Conservation (phyloP, 176 grass and related monocot species). For the Carex pumila region DNA sequence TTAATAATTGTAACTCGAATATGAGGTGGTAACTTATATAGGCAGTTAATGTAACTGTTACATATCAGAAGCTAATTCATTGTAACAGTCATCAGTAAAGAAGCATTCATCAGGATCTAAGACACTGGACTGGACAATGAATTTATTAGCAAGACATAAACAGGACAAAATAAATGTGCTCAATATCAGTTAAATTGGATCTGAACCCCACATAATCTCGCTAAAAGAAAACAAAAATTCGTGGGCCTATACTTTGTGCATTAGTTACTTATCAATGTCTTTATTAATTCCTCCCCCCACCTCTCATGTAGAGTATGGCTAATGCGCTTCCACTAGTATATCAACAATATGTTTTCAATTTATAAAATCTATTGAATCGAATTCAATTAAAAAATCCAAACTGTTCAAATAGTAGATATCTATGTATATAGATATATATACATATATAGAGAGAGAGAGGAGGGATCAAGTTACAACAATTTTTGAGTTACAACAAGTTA, state of each 20-base stretch:
- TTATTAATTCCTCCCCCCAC: neutral
- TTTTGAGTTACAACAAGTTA: too few species aligned
- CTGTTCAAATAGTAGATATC: too few species aligned
- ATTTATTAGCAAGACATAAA: neutral
- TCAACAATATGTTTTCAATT: too few species aligned
- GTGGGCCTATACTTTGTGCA: neutral
- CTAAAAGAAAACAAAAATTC: neutral
- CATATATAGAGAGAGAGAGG: too few species aligned
- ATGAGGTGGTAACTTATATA: neutral
- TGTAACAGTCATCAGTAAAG: neutral
- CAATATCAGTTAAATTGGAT: neutral
- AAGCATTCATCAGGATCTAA: neutral
- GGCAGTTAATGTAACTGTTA: neutral
- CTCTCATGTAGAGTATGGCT: neutral
- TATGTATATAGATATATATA: too few species aligned
- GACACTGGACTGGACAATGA: neutral
- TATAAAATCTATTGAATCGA: too few species aligned
- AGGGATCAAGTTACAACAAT: too few species aligned
- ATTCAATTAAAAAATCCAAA: too few species aligned
- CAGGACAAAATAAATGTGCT: neutral
- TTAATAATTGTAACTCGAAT: neutral
- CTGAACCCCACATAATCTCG: neutral
- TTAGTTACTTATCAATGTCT: neutral
- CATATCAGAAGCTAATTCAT: neutral
- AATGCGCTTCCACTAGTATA: too few species aligned